Conservation (phyloP, 768 basidiomycete species). For the Hygrophorus russula region DNA sequence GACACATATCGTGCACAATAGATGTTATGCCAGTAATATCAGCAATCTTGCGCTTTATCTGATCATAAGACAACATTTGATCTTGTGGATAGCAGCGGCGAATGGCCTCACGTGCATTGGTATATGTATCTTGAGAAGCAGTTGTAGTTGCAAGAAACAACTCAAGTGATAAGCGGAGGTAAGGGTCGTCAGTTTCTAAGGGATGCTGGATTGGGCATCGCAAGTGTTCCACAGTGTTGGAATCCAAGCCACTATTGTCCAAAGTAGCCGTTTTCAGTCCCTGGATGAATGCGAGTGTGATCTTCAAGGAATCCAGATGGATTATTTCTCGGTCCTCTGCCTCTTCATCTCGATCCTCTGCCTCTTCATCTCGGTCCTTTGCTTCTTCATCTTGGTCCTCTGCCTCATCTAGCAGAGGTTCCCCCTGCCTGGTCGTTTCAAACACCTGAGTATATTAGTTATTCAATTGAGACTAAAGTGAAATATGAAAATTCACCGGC, state of each 20-base stretch:
- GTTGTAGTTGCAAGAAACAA: conserved; percentile 18
- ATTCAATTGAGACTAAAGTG: too few species aligned
- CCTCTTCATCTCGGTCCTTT: too few species aligned
- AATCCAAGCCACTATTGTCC: conserved; percentile 8
- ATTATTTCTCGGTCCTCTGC: too few species aligned
- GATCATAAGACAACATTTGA: conserved; percentile 17
- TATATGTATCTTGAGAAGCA: conserved; percentile 22
- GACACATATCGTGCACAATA: conserved; percentile 31
- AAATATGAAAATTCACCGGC: too few species aligned
- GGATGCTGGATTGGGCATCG: conserved; percentile 9
- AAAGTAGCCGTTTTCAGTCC: conserved; percentile 9
- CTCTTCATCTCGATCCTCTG: too few species aligned
- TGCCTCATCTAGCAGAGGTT: too few species aligned
- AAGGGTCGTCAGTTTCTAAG: conserved; percentile 9
- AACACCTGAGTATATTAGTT: too few species aligned
- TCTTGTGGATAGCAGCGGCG: conserved; percentile 14
- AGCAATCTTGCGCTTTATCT: conserved; percentile 15
- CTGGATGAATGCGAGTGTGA: conserved; percentile 8
- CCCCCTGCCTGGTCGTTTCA: too few species aligned
- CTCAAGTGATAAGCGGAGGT: conserved; percentile 20
- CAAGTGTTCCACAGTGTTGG: conserved; percentile 5
- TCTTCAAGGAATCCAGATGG: conserved; percentile 2
- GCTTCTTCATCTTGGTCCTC: too few species aligned
- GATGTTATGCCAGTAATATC: conserved; percentile 22
- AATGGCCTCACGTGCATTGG: conserved; percentile 11